Evolutionary conservation across 305 asterid species (phyloP).

Genomic region (Fraxinus paxiana): DNA sequence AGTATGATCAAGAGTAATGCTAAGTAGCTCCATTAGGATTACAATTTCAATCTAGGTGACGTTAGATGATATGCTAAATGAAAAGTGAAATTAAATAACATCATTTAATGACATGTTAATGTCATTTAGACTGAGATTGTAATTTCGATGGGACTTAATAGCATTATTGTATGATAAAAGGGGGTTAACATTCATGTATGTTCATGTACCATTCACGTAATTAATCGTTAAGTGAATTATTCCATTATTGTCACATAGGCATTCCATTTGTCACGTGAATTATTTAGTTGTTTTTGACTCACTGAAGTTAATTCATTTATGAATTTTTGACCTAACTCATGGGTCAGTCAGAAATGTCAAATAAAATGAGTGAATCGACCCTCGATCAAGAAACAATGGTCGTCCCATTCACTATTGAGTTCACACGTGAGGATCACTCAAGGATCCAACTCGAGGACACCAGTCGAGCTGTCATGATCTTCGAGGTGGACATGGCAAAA

Average conservation of each 20-base stretch:
- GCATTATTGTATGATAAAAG: background rate
- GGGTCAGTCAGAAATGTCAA: background rate
- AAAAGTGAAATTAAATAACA: background rate
- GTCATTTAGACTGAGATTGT: too few species aligned
- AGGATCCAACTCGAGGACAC: background rate
- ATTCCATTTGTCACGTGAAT: too few species aligned
- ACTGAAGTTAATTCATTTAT: background rate
- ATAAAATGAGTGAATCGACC: background rate
- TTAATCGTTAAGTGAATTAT: background rate
- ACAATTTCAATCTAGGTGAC: background rate
- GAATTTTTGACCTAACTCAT: background rate
- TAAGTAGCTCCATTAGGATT: background rate
- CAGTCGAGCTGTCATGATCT: background rate
- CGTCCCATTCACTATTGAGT: background rate
- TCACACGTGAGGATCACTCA: background rate
- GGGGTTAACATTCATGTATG: background rate
- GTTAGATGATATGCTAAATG: background rate
- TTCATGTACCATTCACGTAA: background rate
- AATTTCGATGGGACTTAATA: background rate
- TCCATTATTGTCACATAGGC: background rate
- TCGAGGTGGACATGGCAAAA: background rate
- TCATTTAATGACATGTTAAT: background rate
- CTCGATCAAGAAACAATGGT: background rate
- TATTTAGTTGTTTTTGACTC: background rate
- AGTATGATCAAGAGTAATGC: background rate